These are phyloP conservation scores for Sideroxylon spinosum DNA, from an alignment of 179 eudicot species.

Conservation along the genomic window DNA sequence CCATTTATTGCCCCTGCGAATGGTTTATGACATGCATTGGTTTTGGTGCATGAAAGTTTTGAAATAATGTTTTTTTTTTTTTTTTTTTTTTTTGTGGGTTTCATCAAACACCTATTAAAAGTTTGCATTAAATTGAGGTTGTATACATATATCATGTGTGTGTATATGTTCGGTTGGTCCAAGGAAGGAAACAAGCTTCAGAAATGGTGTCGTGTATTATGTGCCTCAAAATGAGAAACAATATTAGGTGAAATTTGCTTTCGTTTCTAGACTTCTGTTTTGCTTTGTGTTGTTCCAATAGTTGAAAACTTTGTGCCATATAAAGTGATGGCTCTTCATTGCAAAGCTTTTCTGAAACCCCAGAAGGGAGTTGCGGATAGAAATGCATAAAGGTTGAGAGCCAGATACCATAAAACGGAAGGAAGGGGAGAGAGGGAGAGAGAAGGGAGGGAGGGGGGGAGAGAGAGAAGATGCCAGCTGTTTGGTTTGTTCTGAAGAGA, in stretches of 20 bases:
- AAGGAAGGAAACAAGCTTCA: slow-evolving; percentile 6
- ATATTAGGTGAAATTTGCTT: background rate
- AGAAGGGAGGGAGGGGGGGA: background rate
- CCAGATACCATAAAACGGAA: background rate
- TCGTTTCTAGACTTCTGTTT: too few relatives aligned
- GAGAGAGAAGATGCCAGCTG: slow-evolving; percentile 15
- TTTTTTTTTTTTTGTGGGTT: background rate
- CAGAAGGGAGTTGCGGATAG: background rate
- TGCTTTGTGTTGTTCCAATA: too few relatives aligned
- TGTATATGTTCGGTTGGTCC: background rate
- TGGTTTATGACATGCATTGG: background rate
- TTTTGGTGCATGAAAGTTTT: background rate
- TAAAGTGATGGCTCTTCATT: background rate
- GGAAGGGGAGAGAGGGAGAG: background rate
- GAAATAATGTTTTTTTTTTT: background rate
- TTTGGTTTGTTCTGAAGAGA: slow-evolving; percentile 18
- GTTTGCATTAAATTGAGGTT: background rate
- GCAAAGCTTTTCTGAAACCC: background rate
- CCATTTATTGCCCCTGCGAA: background rate
- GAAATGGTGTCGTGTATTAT: background rate
- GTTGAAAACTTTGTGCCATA: too few relatives aligned
- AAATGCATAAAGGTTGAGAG: too few relatives aligned
- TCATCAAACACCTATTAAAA: background rate
- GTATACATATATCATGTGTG: too few relatives aligned
- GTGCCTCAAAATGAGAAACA: background rate